Conservation (phyloP, 2,329 filamentous ascomycete species). For the Cladosporium sp. region DNA sequence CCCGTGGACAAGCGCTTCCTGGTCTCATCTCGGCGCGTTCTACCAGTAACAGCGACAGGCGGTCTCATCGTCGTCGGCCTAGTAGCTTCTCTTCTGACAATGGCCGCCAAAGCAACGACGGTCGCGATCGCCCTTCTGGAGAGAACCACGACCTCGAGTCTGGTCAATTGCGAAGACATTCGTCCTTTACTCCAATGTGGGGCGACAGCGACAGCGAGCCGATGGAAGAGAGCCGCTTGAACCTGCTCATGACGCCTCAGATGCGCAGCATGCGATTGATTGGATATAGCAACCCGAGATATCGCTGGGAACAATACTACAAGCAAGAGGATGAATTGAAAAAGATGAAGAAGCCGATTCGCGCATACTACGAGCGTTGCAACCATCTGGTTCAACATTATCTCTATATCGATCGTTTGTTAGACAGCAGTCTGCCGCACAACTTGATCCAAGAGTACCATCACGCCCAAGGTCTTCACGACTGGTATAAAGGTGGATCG, state of each 20-base stretch:
- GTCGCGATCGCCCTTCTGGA: neutral
- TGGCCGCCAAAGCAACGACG: slow-evolving; percentile 7
- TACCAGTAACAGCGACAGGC: slow-evolving; percentile 3
- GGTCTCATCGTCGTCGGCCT: slow-evolving; percentile 2
- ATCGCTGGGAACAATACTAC: slow-evolving; percentile 82
- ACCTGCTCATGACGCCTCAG: slow-evolving; percentile 53
- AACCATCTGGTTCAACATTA: slow-evolving; percentile 90
- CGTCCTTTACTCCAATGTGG: slow-evolving; percentile 10
- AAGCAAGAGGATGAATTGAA: slow-evolving; percentile 71
- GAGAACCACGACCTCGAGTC: slow-evolving; percentile 3
- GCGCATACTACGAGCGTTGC: slow-evolving; percentile 81
- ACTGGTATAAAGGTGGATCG: slow-evolving; percentile 6
- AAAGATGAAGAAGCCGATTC: slow-evolving; percentile 66
- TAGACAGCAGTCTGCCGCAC: slow-evolving; percentile 90
- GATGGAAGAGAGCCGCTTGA: slow-evolving; percentile 32
- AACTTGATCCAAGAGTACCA: slow-evolving; percentile 88
- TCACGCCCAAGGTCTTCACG: slow-evolving; percentile 40
- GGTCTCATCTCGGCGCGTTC: slow-evolving; percentile 19
- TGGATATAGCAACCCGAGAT: slow-evolving; percentile 79
- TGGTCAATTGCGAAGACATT: slow-evolving; percentile 1
- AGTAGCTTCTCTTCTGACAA: slow-evolving; percentile 11
- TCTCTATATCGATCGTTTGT: slow-evolving; percentile 82
- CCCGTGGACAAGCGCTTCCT: slow-evolving; percentile 43
- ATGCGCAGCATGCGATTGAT: slow-evolving; percentile 83
- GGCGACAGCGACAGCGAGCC: slow-evolving; percentile 12